Conservation (phyloP, 257 asterid genomes). For the Solanum bulbocastanum region DNA sequence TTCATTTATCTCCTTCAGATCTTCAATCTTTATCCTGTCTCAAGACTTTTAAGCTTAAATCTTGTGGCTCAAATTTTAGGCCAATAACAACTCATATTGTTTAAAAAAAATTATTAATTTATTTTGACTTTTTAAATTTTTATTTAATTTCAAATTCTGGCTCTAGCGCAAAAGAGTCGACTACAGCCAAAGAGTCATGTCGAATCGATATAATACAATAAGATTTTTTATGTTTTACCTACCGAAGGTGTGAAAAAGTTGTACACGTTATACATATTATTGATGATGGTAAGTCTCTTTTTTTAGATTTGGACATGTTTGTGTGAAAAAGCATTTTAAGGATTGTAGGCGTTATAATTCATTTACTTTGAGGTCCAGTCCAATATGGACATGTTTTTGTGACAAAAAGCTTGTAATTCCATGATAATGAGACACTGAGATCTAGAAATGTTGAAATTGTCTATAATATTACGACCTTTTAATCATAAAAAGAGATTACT, state of each 20-base stretch:
- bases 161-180: fast-evolving
- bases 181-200: too few species aligned
- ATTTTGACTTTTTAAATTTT: neutral
- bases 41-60: neutral
- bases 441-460: constrained; percentile 51
- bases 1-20: constrained; percentile 12
- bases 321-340: neutral
- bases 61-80: constrained; percentile 8
- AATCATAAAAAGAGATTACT: constrained; percentile 17
- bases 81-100: neutral
- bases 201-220: neutral
- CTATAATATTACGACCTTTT: constrained; percentile 11
- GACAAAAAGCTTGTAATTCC: constrained; percentile 8
- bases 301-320: neutral
- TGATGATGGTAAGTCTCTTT: neutral
- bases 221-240: neutral
- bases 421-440: constrained; percentile 51
- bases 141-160: neutral
- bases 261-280: neutral
- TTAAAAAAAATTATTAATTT: neutral
- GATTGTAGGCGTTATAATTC: neutral
- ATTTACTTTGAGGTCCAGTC: neutral
- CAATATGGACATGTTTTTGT: constrained; percentile 5
- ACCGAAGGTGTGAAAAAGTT: neutral
- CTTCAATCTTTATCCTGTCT: constrained; percentile 15